These are phyloP conservation scores for Aspergillus pseudoterreus DNA, from an alignment of 2,329 filamentous ascomycete genomes.

Conservation along the genomic window DNA sequence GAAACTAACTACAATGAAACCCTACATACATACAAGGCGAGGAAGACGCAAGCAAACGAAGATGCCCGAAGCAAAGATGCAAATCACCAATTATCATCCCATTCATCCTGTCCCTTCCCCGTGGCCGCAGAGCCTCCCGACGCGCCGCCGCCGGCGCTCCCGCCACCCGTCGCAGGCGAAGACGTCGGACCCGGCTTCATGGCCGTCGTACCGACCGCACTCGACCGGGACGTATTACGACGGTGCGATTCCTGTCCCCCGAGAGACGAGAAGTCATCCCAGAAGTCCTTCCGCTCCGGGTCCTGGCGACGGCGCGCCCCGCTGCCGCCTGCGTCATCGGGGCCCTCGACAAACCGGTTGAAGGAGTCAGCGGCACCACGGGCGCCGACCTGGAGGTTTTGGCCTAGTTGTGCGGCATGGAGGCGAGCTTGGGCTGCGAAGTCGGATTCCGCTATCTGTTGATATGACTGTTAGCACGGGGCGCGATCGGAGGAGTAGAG, in stretches of 20 bases:
- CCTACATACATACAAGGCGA: background rate
- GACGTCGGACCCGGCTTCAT: constrained; percentile 50
- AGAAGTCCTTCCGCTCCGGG: constrained; percentile 75
- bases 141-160: constrained; percentile 17
- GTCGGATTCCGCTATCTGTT: constrained; percentile 73
- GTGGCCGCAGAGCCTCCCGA: constrained; percentile 14
- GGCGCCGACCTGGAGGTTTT: constrained; percentile 62
- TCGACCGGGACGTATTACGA: constrained; percentile 37
- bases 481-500: background rate
- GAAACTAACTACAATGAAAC: background rate
- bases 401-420: constrained; percentile 52
- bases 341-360: constrained; percentile 82
- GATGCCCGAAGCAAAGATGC: background rate
- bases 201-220: constrained; percentile 60
- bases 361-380: constrained; percentile 75
- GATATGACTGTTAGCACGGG: constrained; percentile 3
- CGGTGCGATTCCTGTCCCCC: constrained; percentile 39
- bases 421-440: constrained; percentile 68
- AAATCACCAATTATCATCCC: constrained; percentile 51
- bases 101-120: constrained; percentile 53
- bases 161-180: constrained; percentile 10
- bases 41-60: background rate
- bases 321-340: constrained; percentile 45
- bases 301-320: constrained; percentile 48
- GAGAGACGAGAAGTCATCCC: constrained; percentile 80